Percentiles rank a stretch among this genome's conserved stretches.
phyloP scores from a whole-genome alignment of 371 early-diverging fungal species.

The Phascolomyces articulosus region DNA sequence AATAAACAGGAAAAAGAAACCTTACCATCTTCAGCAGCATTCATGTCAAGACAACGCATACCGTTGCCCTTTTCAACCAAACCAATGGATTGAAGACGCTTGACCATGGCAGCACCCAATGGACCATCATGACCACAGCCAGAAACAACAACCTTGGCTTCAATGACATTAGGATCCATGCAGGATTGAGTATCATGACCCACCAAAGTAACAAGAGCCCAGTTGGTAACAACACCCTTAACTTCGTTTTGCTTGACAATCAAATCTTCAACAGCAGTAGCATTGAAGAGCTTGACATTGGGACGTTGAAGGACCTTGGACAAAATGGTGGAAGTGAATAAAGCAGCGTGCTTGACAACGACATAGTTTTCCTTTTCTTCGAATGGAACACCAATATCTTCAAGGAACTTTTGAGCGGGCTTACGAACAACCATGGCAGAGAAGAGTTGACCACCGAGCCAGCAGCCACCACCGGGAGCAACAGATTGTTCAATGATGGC shows the following conservation, averaged over 20 bases:
- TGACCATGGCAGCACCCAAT: conserved; percentile 74
- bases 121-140: conserved; percentile 79
- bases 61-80: conserved; percentile 62
- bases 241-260: conserved; percentile 65
- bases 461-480: conserved; percentile 75
- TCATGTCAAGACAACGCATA: conserved; percentile 78
- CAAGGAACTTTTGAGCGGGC: conserved; percentile 69
- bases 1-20: not conserved
- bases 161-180: conserved; percentile 80
- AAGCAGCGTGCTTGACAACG: conserved; percentile 75
- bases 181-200: conserved; percentile 73
- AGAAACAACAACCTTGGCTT: conserved; percentile 72
- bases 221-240: conserved; percentile 75
- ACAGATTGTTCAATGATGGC: conserved; percentile 71
- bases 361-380: conserved; percentile 78
- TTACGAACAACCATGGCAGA: conserved; percentile 73
- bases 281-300: conserved; percentile 81
- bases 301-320: conserved; percentile 67
- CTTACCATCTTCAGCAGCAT: conserved; percentile 66
- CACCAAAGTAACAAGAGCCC: conserved; percentile 71
- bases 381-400: conserved; percentile 69
- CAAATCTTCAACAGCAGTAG: conserved; percentile 75
- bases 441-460: conserved; percentile 81
- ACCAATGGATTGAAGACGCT: conserved; percentile 69
- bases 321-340: conserved; percentile 77